Evolutionary conservation across 1,139 yeast species (phyloP).

Genomic region (Scheffersomyces quercinus): DNA sequence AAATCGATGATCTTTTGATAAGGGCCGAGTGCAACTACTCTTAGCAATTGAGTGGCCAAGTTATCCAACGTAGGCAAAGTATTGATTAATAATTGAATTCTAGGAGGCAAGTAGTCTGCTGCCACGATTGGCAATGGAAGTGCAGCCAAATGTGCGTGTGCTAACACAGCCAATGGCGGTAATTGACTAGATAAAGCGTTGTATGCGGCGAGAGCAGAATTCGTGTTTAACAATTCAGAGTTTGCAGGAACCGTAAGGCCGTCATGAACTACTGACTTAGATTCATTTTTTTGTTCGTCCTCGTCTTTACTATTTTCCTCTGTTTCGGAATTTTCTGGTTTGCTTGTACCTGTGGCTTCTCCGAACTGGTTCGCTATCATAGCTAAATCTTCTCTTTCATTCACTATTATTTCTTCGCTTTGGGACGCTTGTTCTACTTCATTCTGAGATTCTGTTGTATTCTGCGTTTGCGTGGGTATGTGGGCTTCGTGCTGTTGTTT

Average conservation of each 20-base stretch:
- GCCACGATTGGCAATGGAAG: constrained; percentile 59
- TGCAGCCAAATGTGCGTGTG: constrained; percentile 58
- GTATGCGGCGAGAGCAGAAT: constrained; percentile 45
- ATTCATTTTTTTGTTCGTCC: constrained; percentile 16
- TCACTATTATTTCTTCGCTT: constrained; percentile 2
- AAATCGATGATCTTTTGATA: constrained; percentile 72
- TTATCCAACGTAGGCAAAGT: constrained; percentile 75
- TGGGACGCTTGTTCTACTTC: not conserved
- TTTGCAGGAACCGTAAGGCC: constrained; percentile 39
- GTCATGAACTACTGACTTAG: constrained; percentile 17
- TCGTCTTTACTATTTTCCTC: constrained; percentile 1
- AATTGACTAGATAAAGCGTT: constrained; percentile 41
- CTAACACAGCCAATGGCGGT: constrained; percentile 39
- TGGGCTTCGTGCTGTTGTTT: not conserved
- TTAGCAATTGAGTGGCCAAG: constrained; percentile 68
- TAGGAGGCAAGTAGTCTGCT: constrained; percentile 56
- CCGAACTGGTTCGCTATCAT: constrained; percentile 24
- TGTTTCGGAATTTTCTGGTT: constrained; percentile 5
- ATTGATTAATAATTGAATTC: constrained; percentile 62
- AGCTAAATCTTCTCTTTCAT: constrained; percentile 19
- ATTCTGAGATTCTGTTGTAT: not conserved
- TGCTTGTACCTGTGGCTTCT: constrained; percentile 21
- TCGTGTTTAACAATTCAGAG: constrained; percentile 43
- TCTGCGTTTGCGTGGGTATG: not conserved
- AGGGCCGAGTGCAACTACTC: constrained; percentile 67